Base-by-base conservation (phyloP, 129 eudicot species). In the Pulicaria dysenterica region DNA sequence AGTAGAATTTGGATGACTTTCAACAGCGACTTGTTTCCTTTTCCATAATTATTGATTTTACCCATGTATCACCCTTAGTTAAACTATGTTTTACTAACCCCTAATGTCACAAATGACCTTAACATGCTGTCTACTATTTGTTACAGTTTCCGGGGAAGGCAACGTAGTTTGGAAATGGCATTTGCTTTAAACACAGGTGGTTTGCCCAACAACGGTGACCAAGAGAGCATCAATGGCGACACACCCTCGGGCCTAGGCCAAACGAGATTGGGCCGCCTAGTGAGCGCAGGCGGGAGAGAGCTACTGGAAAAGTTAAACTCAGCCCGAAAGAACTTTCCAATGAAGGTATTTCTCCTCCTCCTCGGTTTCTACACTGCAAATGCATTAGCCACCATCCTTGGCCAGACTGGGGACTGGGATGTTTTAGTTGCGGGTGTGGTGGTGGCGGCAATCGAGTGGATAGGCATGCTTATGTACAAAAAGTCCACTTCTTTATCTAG, bases 351-450 rank as follows among this genome's bases (percentile, higher is more conserved):
- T 76, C 96, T 94, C 61, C 78, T 94, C n/a, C 91, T 94, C 46
- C 83, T 94, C 0, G 98, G 98, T 31, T 94, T 94, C 83, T 94
- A 90, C 83, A 94, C 95, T 0, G 98, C 98, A 19, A 94, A 94
- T 41, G 98, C 98, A 37, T 77, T 94, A 17, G 98, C 98, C 34
- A 94, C 98, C 34, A 87, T 94, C 77, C 91, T 94, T 0, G 98
- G 98, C 10, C 98, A 94, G 69, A 94, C 96, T 1, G 98, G 98
- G 7, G 96, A 94, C 58, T 94, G 98, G 98, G 98, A 94, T 67
- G 96, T 94, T 6, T 60, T 94, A 15, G 96, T 94, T 68, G 98
- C 98, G 5, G 98, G 98, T 47, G 83, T 94, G 4, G 98, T 89
- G 55, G 95, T 94, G 59, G 96, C 98, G 44, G 98, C 96, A 40